A percentile compares a stretch with the other conserved stretches of the same genome.
These are phyloP conservation scores for Dacryopinax spathularia DNA, from an alignment of 768 basidiomycete species.

Conservation along the genomic window DNA sequence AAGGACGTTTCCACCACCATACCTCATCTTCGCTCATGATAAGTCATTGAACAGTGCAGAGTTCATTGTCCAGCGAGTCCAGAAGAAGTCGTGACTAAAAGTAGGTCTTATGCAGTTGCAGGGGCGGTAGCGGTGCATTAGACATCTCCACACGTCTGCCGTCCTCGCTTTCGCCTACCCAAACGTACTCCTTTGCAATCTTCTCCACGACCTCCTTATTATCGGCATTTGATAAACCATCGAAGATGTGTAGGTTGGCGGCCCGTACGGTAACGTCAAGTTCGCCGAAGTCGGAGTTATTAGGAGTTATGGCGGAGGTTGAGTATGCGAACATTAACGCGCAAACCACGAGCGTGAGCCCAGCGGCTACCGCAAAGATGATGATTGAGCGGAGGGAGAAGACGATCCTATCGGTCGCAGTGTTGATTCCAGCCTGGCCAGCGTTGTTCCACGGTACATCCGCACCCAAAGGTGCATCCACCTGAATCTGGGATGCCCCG, in stretches of 20 bases:
- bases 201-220: not conserved
- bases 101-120: not conserved
- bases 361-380: not conserved
- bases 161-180: not conserved
- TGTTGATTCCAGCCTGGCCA: not conserved
- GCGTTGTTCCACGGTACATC: not conserved
- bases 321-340: not conserved
- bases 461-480: not conserved
- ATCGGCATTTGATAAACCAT: not conserved
- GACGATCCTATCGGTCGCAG: not conserved
- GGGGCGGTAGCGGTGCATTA: not conserved
- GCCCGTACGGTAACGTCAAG: not conserved
- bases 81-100: not conserved
- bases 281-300: not conserved
- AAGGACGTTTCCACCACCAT: too few species aligned
- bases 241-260: not conserved
- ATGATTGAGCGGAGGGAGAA: not conserved
- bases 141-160: not conserved
- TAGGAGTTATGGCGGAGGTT: not conserved
- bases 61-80: not conserved
- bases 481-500: not conserved
- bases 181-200: not conserved
- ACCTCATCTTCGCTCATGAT: too few species aligned
- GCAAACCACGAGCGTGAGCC: not conserved
- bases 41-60: not conserved